Evolutionary conservation across 106 monocot genomes (phyloP), one percentile per base, ranked within the genome.

Genomic region (Dendrobium catenatum): DNA sequence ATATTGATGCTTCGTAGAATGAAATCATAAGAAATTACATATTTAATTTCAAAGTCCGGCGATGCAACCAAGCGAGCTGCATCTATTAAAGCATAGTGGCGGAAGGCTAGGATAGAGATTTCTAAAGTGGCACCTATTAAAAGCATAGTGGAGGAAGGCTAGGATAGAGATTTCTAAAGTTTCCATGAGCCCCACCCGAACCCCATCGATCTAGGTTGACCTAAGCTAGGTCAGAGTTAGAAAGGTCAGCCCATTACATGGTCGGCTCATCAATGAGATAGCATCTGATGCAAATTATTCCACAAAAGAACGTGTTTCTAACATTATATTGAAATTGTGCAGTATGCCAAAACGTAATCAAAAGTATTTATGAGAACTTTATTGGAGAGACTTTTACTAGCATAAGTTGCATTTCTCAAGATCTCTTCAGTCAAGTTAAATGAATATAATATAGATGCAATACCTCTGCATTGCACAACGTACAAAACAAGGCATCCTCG

Each of bases 391-490:
- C 33, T 11, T 33, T 40, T 40, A 72, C 37, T 74, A 11, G 20
- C 3, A 74, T 74, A 42, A 74, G n/a, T 42, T 77, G 67, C 6
- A 20, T 31, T 78, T 70, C 6, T 40, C 47, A 15, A 40, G 3
- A 70, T 8, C 46, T 46, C 5, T 42, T 55, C 42, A 43, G n/a
- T 33, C 26, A 48, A 37, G 20, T 20, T 42, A 59, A 67, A 20
- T 64, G 13, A 0, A 67, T 37, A 41, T 18, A 18, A 42, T 18
- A 27, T 78, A 9, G 27, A 83, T 79, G 46, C 27, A 67, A 47
- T 93, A 99, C 98, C 98, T 99, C 98, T 78, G 98, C 89, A 90
- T 99, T 90, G 81, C 98, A 99, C 77, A 99, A 84, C 56, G 98
- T 95, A 82, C 98, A 99, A 80, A 93, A 99, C 27, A 99, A 84